Conservation (phyloP, 116 monocot genomes). For the Trichopus zeylanicus region DNA sequence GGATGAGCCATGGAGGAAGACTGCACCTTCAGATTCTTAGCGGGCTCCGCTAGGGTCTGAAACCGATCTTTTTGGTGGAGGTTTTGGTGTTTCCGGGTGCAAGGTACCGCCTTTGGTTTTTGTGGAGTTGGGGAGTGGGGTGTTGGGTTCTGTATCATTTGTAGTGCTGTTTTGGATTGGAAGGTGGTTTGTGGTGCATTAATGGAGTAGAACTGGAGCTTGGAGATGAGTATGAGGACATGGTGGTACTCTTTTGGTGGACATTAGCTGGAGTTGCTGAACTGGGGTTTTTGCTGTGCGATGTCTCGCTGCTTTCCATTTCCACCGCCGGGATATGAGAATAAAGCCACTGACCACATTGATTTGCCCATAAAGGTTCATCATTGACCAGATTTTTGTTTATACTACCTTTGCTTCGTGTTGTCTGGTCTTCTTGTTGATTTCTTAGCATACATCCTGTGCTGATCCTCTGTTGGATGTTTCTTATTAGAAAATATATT, state of each 20-base stretch:
- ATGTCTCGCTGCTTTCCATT: constrained; percentile 88
- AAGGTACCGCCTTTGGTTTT: neutral
- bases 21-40: constrained; percentile 17
- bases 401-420: neutral
- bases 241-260: constrained; percentile 15
- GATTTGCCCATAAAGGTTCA: constrained; percentile 54
- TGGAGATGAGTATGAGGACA: constrained; percentile 6
- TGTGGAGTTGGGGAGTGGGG: neutral
- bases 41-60: constrained; percentile 1
- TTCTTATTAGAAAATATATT: neutral
- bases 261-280: constrained; percentile 23
- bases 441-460: constrained; percentile 13
- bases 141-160: neutral
- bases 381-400: neutral
- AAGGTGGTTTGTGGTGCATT: neutral
- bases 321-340: constrained; percentile 72
- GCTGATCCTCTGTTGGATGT: neutral
- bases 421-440: neutral
- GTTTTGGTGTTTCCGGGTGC: neutral
- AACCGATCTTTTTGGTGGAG: neutral
- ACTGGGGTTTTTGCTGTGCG: constrained; percentile 24
- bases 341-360: constrained; percentile 19
- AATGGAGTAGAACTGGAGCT: constrained; percentile 2
- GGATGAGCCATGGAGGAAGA: constrained; percentile 15
- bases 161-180: neutral